Conservation (phyloP, 768 basidiomycete genomes). For the Hypsizygus marmoreus region DNA sequence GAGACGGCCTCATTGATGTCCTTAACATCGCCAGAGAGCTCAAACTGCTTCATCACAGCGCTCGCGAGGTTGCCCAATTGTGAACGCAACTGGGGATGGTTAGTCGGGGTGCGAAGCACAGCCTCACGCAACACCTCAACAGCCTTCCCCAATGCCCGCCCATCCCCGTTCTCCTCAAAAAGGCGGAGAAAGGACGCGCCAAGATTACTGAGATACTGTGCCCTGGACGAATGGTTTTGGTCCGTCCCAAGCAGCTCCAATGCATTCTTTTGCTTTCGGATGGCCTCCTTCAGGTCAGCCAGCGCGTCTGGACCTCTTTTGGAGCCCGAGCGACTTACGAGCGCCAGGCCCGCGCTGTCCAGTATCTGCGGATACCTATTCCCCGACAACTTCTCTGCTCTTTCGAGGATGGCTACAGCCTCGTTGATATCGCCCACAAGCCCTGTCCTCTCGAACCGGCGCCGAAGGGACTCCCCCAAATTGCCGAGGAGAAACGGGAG, state of each 20-base stretch:
- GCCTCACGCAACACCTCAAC: slow-evolving; percentile 25
- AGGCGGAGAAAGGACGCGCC: slow-evolving; percentile 19
- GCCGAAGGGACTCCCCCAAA: background rate
- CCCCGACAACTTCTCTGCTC: slow-evolving; percentile 8
- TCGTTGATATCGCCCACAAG: slow-evolving; percentile 10
- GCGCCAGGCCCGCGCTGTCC: too few relatives aligned
- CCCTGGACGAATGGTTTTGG: slow-evolving; percentile 5
- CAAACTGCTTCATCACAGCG: slow-evolving; percentile 27
- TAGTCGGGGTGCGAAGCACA: slow-evolving; percentile 21
- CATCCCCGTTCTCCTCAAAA: slow-evolving; percentile 26
- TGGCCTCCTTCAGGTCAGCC: slow-evolving; percentile 22
- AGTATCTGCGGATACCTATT: slow-evolving; percentile 9
- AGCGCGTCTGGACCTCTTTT: slow-evolving; percentile 17
- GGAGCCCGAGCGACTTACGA: too few relatives aligned
- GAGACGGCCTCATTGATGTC: slow-evolving; percentile 30
- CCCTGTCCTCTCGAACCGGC: slow-evolving; percentile 2
- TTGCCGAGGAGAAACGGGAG: slow-evolving; percentile 7
- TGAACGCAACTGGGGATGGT: slow-evolving; percentile 17
- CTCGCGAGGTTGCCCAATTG: slow-evolving; percentile 27
- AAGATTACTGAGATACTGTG: slow-evolving; percentile 15
- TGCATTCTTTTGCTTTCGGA: slow-evolving; percentile 10
- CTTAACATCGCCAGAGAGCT: slow-evolving; percentile 16
- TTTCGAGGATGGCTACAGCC: slow-evolving; percentile 14
- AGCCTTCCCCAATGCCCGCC: slow-evolving; percentile 24
- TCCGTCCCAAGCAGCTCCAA: slow-evolving; percentile 12